Evolutionary conservation across 768 basidiomycete genomes (phyloP).

Genomic region (Serendipita sp.): DNA sequence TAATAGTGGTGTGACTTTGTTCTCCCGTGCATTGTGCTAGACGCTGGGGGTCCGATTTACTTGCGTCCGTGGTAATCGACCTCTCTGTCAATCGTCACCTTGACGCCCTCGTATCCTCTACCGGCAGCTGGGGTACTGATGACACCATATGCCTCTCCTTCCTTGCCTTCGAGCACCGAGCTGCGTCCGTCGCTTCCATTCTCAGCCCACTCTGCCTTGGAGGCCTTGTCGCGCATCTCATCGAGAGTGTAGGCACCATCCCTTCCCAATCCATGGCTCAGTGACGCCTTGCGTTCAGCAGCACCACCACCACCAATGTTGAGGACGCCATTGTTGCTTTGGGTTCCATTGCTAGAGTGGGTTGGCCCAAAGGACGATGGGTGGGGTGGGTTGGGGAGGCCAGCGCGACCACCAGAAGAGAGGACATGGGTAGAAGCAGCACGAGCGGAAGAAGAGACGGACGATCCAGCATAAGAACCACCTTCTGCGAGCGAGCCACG

Average conservation of each 20-base stretch:
- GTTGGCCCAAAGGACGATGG: conserved; percentile 7
- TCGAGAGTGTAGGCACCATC: conserved; percentile 18
- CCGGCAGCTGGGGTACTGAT: conserved; percentile 1
- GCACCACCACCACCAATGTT: conserved; percentile 11
- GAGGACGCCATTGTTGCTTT: conserved; percentile 6
- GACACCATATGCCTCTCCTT: conserved; percentile 9
- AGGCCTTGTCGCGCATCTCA: conserved; percentile 17
- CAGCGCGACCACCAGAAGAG: conserved; percentile 13
- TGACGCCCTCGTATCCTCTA: conserved; percentile 27
- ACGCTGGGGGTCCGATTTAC: neutral
- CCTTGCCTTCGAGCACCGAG: conserved; percentile 8
- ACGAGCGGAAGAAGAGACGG: conserved; percentile 22
- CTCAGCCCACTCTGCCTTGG: conserved; percentile 20
- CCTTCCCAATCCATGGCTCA: neutral
- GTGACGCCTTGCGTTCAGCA: conserved; percentile 9
- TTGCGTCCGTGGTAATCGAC: conserved; percentile 25
- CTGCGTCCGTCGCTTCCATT: conserved; percentile 13
- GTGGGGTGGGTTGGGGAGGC: conserved; percentile 13
- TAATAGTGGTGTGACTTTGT: no score
- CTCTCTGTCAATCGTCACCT: conserved; percentile 40
- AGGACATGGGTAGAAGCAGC: conserved; percentile 34
- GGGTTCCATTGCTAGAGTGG: neutral
- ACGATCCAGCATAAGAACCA: conserved; percentile 45
- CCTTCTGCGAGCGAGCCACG: conserved; percentile 58
- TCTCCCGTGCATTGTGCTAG: no score